Evolutionary conservation across 768 basidiomycete species (phyloP).

Genomic region (Cystoderma amianthinum): DNA sequence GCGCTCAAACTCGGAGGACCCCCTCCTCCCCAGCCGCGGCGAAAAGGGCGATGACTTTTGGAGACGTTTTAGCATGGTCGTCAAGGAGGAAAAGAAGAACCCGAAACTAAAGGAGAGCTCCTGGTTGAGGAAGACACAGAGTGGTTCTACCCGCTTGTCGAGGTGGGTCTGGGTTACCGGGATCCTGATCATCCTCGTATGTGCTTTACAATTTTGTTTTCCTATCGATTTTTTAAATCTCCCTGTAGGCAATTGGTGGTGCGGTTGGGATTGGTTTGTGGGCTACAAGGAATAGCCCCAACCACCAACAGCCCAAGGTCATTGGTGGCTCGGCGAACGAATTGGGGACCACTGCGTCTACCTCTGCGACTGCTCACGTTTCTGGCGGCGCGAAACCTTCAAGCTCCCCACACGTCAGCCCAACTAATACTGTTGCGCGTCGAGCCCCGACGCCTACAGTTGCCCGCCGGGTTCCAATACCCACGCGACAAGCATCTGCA

Average conservation of each 20-base stretch:
- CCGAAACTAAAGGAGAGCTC: slow-evolving; percentile 37
- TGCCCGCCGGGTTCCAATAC: not conserved
- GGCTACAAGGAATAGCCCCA: slow-evolving; percentile 40
- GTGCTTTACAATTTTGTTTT: slow-evolving; percentile 12
- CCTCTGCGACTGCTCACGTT: slow-evolving; percentile 8
- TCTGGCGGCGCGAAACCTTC: slow-evolving; percentile 14
- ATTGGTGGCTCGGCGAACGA: slow-evolving; percentile 59
- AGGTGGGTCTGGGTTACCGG: slow-evolving; percentile 69
- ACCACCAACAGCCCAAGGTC: slow-evolving; percentile 47
- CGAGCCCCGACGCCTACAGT: not conserved
- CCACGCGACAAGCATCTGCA: not conserved
- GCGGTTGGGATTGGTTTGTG: slow-evolving; percentile 59
- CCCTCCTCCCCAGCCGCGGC: slow-evolving; percentile 58
- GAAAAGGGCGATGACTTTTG: slow-evolving; percentile 82
- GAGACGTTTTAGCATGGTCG: slow-evolving; percentile 82
- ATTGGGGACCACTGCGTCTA: slow-evolving; percentile 14
- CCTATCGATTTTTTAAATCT: not conserved
- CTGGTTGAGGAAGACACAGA: slow-evolving; percentile 65
- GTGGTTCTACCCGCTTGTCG: slow-evolving; percentile 41
- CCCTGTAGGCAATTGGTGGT: slow-evolving; percentile 29
- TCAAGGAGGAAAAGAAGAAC: slow-evolving; percentile 49
- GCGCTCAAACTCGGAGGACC: slow-evolving; percentile 62
- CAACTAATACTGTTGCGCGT: slow-evolving; percentile 50
- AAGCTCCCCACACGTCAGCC: slow-evolving; percentile 40
- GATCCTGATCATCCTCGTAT: slow-evolving; percentile 47